A percentile compares a stretch with the other conserved stretches of the same genome.
Conservation (phyloP, 306 rosid species). For the Hippophae tibetana region DNA sequence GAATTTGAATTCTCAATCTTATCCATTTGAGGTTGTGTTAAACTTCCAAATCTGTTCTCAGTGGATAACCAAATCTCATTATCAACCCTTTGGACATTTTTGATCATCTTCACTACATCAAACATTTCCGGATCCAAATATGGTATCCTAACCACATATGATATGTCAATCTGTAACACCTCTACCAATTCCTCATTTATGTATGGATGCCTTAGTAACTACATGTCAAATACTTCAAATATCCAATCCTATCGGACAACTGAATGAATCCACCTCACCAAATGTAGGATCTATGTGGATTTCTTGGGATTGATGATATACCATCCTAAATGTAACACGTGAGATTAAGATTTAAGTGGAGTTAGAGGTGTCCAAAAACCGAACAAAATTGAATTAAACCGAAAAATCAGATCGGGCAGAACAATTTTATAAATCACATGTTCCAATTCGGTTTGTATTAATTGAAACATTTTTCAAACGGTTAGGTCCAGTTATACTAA, state of each 20-base stretch:
- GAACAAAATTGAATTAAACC: too few species aligned
- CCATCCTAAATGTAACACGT: too few species aligned
- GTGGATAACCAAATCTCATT: conserved; percentile 35
- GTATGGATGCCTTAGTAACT: conserved; percentile 68
- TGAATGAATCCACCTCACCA: conserved; percentile 97
- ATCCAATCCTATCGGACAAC: conserved; percentile 95
- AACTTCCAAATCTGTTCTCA: conserved; percentile 36
- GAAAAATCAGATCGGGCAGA: too few species aligned
- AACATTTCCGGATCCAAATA: conserved; percentile 71
- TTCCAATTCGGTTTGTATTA: too few species aligned
- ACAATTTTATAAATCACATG: too few species aligned
- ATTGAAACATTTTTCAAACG: too few species aligned
- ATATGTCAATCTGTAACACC: conserved; percentile 77
- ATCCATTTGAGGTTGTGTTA: conserved; percentile 20
- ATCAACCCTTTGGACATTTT: conserved; percentile 51
- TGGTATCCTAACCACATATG: conserved; percentile 72
- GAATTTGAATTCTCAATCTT: conserved; percentile 11
- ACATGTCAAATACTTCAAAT: conserved; percentile 82
- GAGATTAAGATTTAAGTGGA: too few species aligned
- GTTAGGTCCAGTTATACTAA: too few species aligned
- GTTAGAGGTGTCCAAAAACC: too few species aligned
- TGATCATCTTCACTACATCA: conserved; percentile 60
- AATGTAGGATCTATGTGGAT: conserved; percentile 39
- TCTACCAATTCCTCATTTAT: conserved; percentile 97
- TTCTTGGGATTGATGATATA: too few species aligned